These are phyloP conservation scores for Salix udensis DNA, from an alignment of 345 rosid genomes.

Conservation along the genomic window DNA sequence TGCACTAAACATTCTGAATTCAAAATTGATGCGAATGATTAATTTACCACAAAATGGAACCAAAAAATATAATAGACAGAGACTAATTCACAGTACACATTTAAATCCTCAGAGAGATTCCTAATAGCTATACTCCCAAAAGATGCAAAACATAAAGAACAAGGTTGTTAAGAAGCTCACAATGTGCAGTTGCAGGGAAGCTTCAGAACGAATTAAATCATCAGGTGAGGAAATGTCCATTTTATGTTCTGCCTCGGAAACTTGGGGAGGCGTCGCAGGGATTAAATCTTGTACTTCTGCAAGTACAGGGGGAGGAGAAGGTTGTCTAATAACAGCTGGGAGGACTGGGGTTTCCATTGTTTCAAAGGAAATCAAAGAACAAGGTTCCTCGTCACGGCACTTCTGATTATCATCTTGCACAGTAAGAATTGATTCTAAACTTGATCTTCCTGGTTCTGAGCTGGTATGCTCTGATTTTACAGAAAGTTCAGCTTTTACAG, in stretches of 20 bases:
- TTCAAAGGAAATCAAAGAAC: conserved; percentile 86
- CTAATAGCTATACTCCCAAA: neutral
- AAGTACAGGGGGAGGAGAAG: conserved; percentile 93
- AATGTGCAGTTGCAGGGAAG: conserved; percentile 86
- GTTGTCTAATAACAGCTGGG: conserved; percentile 60
- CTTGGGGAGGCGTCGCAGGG: conserved; percentile 47
- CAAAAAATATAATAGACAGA: neutral
- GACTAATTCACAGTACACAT: neutral
- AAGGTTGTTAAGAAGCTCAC: conserved; percentile 44
- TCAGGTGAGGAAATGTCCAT: conserved; percentile 52
- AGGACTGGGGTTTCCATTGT: conserved; percentile 47
- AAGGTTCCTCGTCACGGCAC: conserved; percentile 48
- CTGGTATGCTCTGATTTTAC: conserved; percentile 13
- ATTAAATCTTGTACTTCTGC: conserved; percentile 86
- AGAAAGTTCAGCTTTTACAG: conserved; percentile 6
- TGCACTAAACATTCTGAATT: neutral
- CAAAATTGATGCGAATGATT: neutral
- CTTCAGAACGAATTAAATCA: conserved; percentile 49
- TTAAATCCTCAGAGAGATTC: neutral
- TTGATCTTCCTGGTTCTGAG: conserved; percentile 44
- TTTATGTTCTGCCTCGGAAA: conserved; percentile 38
- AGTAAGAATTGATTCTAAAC: conserved; percentile 28
- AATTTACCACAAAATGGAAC: neutral
- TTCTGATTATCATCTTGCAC: conserved; percentile 33
- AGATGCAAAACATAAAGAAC: neutral